Evolutionary conservation across 371 early-diverging fungal genomes (phyloP), one percentile per base, ranked within the genome.

Genomic region (Cladochytrium tenue): DNA sequence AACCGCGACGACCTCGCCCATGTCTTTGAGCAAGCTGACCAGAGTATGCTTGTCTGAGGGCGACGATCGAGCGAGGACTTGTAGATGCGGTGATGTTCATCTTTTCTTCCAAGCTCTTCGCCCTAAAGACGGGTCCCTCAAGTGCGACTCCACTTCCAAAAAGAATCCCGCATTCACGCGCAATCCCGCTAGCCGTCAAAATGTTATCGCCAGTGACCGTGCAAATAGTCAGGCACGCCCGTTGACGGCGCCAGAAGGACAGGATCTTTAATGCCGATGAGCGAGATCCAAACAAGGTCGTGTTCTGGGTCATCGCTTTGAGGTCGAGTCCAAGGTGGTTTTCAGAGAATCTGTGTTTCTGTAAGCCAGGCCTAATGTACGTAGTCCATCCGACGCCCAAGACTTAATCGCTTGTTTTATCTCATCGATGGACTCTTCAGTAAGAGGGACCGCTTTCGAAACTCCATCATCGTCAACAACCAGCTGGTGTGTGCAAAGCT

Each of bases 121-220:
- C 77, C 51, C 97, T 86, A 75, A 96, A 92, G 69, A 92, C 91
- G 15, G 93, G 91, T 27, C 97, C 99, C 31, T 92, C 90, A 73
- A 97, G 81, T 10, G 92, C 92, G 52, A 92, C 71, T 52, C 94
- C 76, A 30, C 74, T 92, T 61, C 90, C 90, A 63, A 85, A 88
- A 68, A 93, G 80, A 61, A 98, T 97, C 63, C 92, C 92, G 63
- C 93, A 92, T 62, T 95, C 90, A 59, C 85, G 87, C 51, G 96
- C 97, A 77, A 98, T 96, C 20, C 92, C 92, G 52, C 89, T 86
- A 26, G 99, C 97, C 2, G 96, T 97, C 56, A 92, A 84, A 55
- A 94, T 79, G 73, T 96, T 95, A 81, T 98, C 99, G 63, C 99
- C 99, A 2, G 99, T 98, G 58, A 97, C 95, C 96, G 97, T 96